Conservation (phyloP, 2,329 filamentous ascomycete genomes). For the Cryphonectria nitschkei region DNA sequence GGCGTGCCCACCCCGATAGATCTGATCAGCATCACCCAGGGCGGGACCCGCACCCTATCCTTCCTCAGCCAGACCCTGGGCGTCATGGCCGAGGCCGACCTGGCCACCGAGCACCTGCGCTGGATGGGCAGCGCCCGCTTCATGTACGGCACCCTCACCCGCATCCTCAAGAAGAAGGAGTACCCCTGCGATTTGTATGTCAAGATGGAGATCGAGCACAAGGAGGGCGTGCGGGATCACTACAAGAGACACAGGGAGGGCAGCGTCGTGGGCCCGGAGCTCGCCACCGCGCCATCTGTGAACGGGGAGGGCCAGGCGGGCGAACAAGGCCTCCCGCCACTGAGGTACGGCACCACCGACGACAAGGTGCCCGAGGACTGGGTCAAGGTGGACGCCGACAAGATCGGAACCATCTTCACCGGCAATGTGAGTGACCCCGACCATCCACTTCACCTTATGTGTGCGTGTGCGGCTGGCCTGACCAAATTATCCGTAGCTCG, state of each 20-base stretch:
- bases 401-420: constrained; percentile 88
- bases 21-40: constrained; percentile 85
- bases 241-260: constrained; percentile 56
- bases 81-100: constrained; percentile 85
- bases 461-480: not conserved
- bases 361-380: constrained; percentile 79
- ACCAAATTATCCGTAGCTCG: constrained; percentile 61
- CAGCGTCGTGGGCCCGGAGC: constrained; percentile 15
- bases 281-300: constrained; percentile 19
- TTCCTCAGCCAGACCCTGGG: constrained; percentile 91
- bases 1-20: constrained; percentile 84
- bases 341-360: constrained; percentile 79
- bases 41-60: constrained; percentile 72
- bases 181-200: constrained; percentile 91
- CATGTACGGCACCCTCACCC: constrained; percentile 78
- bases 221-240: constrained; percentile 72
- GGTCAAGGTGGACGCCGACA: constrained; percentile 73
- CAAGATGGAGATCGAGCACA: constrained; percentile 79
- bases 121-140: constrained; percentile 93
- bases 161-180: constrained; percentile 73
- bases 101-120: constrained; percentile 86
- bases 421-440: constrained; percentile 69
- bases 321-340: constrained; percentile 63
- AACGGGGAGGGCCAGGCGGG: constrained; percentile 26
- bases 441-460: no score